phyloP scores from a whole-genome alignment of 371 early-diverging fungal genomes.

The Mycotypha africana region DNA sequence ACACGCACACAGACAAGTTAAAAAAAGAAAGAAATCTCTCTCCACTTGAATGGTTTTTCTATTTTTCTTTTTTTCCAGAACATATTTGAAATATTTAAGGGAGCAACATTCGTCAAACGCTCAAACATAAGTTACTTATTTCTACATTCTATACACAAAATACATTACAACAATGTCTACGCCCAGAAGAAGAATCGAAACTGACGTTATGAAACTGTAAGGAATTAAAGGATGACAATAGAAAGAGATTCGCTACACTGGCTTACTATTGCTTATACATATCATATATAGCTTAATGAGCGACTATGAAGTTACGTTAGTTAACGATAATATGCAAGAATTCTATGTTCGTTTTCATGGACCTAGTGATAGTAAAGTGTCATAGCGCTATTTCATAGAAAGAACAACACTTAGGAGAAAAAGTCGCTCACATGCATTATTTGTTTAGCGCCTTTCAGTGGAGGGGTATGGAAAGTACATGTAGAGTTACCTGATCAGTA shows the following conservation, averaged over 20 bases:
- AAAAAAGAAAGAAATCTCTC: too few relatives aligned
- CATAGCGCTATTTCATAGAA: too few relatives aligned
- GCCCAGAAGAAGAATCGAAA: slow-evolving; percentile 91
- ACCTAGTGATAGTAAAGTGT: slow-evolving; percentile 92
- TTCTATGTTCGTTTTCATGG: slow-evolving; percentile 94
- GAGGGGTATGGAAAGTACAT: slow-evolving; percentile 96
- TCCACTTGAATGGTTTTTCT: too few relatives aligned
- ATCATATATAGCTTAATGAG: slow-evolving; percentile 85
- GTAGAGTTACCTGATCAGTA: slow-evolving; percentile 99
- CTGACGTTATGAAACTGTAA: slow-evolving; percentile 98
- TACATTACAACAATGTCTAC: slow-evolving; percentile 85
- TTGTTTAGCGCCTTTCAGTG: slow-evolving; percentile 82
- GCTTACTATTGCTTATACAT: too few relatives aligned
- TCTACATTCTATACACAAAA: too few relatives aligned
- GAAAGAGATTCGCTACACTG: too few relatives aligned
- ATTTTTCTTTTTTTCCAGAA: too few relatives aligned
- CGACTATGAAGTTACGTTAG: slow-evolving; percentile 96
- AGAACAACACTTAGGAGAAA: neutral
- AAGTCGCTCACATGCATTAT: neutral
- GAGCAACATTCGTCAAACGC: too few relatives aligned
- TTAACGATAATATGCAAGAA: slow-evolving; percentile 98
- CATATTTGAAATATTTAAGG: too few relatives aligned
- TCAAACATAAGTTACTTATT: too few relatives aligned
- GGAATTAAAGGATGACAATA: slow-evolving; percentile 21
- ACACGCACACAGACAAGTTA: too few relatives aligned